Conservation (phyloP, 768 basidiomycete genomes). For the Leccinum olivaceopallidum region DNA sequence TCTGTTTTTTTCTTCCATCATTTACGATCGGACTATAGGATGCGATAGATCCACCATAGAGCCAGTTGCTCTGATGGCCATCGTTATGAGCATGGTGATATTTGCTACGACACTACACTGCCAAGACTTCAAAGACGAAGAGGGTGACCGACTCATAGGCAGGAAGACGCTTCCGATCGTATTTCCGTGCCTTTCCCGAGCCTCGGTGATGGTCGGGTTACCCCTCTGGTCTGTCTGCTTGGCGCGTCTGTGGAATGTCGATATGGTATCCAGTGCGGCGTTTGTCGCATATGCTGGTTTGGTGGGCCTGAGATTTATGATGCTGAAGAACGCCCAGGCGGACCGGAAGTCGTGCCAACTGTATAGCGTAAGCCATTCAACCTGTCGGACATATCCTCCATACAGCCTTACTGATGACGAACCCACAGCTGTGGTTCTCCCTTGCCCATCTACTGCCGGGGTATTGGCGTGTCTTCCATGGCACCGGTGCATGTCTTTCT, state of each 20-base stretch:
- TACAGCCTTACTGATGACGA: not conserved
- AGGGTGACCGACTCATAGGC: constrained; percentile 41
- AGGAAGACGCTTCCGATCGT: constrained; percentile 46
- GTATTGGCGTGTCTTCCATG: constrained; percentile 32
- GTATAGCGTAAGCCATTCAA: constrained; percentile 29
- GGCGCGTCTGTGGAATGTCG: constrained; percentile 28
- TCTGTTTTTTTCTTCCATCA: not conserved
- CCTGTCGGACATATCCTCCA: not conserved
- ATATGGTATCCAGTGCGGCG: constrained; percentile 26
- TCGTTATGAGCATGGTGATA: constrained; percentile 33
- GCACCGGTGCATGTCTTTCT: constrained; percentile 10
- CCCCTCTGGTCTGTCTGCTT: constrained; percentile 34
- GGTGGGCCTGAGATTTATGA: constrained; percentile 30
- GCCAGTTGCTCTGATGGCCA: constrained; percentile 28
- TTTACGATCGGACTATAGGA: constrained; percentile 22
- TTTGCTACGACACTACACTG: constrained; percentile 38
- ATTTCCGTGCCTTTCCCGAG: constrained; percentile 34
- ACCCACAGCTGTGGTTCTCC: constrained; percentile 32
- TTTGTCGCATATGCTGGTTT: constrained; percentile 27
- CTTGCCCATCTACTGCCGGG: constrained; percentile 32
- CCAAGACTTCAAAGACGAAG: constrained; percentile 42
- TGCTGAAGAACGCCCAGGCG: constrained; percentile 21
- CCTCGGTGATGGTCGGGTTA: constrained; percentile 27
- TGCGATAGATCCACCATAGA: constrained; percentile 26
- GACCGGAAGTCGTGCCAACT: constrained; percentile 31